Base-by-base conservation (phyloP, 441 rosid species). In the Croton laevigatus region DNA sequence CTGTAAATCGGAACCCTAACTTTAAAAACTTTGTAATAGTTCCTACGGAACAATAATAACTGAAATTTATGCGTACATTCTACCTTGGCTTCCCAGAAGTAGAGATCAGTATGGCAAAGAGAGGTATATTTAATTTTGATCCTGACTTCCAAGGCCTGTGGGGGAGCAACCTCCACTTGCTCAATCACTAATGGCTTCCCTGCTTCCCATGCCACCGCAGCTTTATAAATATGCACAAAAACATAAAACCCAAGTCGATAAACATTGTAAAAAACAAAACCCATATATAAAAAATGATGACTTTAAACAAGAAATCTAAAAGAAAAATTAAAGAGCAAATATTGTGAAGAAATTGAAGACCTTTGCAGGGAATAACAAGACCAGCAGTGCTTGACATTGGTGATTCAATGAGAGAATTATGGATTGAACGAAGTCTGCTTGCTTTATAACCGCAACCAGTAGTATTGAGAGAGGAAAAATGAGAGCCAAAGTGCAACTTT, bases 41-140 rank as follows among this genome's bases (percentile, higher is more conserved):
- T 71, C 42, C 5, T 38, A 38, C 5, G 0, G 8, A 38, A 3
- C 8, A 38, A 38, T 38, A 38, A 8, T 38, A n/a, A n/a, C n/a
- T n/a, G 5, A 3, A 38, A 38, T 38, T n/a, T n/a, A n/a, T n/a
- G n/a, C n/a, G 8, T 38, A 38, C 8, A 38, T 38, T 38, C 0
- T 38, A 82, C 85, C 85, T 78, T 81, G 51, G 82, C 85, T 64
- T 71, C 59, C 87, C 84, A 84, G 42, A 70, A 71, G 11, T 71
- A 68, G 23, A 84, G 70, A 68, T 84, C 87, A 38, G 84, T 80
- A 59, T 84, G 85, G 40, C 87, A 81, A 10, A 84, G 22, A 2
- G 84, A 81, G 8, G 84, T 74, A 68, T 59, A 80, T 69, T 78
- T 84, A 40, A 84, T 70, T 69, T 70, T 81, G 40, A 84, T 55